Evolutionary conservation across 2,329 filamentous ascomycete species (phyloP), one percentile per base, ranked within the genome.

Genomic region (Scorias spongiosa): DNA sequence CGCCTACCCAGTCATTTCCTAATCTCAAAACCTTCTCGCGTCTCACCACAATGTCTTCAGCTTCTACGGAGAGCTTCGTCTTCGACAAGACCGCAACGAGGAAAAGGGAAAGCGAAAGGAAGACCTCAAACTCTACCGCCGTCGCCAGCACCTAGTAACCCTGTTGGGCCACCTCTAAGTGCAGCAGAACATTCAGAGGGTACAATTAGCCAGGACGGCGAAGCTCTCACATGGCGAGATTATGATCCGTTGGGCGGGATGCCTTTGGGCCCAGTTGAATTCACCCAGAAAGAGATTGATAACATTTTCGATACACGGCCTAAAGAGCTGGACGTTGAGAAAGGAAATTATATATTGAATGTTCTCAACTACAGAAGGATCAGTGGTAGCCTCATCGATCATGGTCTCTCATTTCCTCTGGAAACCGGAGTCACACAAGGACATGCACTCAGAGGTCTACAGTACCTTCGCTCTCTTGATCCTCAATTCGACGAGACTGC

Each of bases 321-420:
- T 36, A 47, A 54, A 20, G 44, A 54, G 12, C 40, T 59, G 10
- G 54, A 58, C 40, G 46, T 38, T 15, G 59, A 62, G 6, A 55
- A 47, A 2, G 61, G 59, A 37, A 63, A 62, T 40, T 60, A 61
- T 39, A 55, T 63, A 9, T 44, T 64, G n/a, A 54, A 51, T 12
- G 53, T 63, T 3, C 54, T 63, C 51, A 52, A 64, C 42, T 63
- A 59, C 52, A 51, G 61, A 30, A 51, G 61, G 29, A 46, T 57
- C 42, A 62, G 58, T 6, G 61, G 61, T 2, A 55, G 57, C n/a
- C 48, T 64, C 36, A 62, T 63, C 12, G 60, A 64, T 43, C 44
- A 52, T 9, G 59, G 60, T 8, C 18, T 62, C 28, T 50, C 54
- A 11, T 62, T 63, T 39, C 55, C 59, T 2, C 39, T 37, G 4